Conservation (phyloP, 805 yeast species). For the Candida lessepsii region DNA sequence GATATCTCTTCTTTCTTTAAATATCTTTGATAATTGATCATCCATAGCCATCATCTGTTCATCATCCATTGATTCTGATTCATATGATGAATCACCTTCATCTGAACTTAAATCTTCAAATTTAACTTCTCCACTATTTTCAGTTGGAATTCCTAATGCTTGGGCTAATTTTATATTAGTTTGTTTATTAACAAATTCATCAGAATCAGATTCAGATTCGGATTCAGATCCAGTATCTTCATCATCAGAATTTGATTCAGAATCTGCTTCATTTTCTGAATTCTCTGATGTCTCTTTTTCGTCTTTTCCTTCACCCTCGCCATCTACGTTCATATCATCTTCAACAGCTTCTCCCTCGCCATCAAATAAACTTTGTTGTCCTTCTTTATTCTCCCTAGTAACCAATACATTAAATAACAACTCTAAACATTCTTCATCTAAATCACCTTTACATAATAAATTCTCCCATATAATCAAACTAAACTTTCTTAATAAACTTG, state of each 20-base stretch:
- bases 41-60: constrained; percentile 96
- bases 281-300: constrained; percentile 28
- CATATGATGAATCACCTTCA: constrained; percentile 60
- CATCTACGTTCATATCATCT: constrained; percentile 20
- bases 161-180: constrained; percentile 66
- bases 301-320: constrained; percentile 27
- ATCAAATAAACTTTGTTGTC: constrained; percentile 74
- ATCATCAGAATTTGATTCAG: constrained; percentile 24
- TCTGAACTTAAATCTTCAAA: constrained; percentile 37
- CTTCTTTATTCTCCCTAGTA: constrained; percentile 76
- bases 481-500: constrained; percentile 36
- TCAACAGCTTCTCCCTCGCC: constrained; percentile 39
- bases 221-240: too few relatives aligned
- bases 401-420: constrained; percentile 36
- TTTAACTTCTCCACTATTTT: constrained; percentile 44
- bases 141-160: constrained; percentile 64
- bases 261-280: constrained; percentile 23
- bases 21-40: constrained; percentile 75
- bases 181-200: constrained; percentile 31
- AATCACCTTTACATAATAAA: constrained; percentile 33
- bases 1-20: constrained; percentile 76
- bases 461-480: constrained; percentile 42
- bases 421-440: constrained; percentile 33
- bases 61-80: constrained; percentile 79
- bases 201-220: constrained; percentile 15